A percentile compares a stretch with the other conserved stretches of the same genome.
Evolutionary conservation across 208 protist species (phyloP).

Genomic region (Herpetomonas samuelpessoai): DNA sequence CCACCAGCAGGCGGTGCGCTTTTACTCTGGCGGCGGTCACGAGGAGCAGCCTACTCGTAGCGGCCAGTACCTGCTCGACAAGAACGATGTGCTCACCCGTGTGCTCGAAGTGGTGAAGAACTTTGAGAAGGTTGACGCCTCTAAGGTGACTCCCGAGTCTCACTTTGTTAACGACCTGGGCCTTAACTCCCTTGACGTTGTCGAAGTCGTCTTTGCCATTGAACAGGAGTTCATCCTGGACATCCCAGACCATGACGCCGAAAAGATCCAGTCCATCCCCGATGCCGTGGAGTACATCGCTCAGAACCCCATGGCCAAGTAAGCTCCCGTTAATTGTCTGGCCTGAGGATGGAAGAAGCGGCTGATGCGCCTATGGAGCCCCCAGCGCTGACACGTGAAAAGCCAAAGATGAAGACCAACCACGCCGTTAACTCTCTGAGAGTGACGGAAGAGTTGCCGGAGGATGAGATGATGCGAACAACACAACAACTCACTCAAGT

Average conservation of each 20-base stretch:
- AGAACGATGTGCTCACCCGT: constrained; percentile 93
- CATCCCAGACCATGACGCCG: constrained; percentile 95
- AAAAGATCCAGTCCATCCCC: constrained; percentile 93
- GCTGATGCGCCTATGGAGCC: no score
- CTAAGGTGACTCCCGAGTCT: constrained; percentile 87
- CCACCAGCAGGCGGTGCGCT: constrained; percentile 19
- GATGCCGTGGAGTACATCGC: constrained; percentile 94
- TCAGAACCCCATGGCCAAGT: constrained; percentile 95
- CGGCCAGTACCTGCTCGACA: constrained; percentile 89
- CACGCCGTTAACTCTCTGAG: no score
- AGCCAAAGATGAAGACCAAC: no score
- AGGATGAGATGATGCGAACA: no score
- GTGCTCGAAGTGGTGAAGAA: constrained; percentile 95
- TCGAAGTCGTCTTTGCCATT: constrained; percentile 95
- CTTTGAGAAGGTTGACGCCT: constrained; percentile 95
- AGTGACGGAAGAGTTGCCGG: no score
- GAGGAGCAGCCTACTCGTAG: constrained; percentile 61
- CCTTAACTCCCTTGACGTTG: constrained; percentile 94
- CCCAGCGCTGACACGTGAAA: no score
- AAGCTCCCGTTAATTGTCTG: constrained; percentile 22
- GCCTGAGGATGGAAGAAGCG: no score
- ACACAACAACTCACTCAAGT: no score
- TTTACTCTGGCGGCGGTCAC: constrained; percentile 60
- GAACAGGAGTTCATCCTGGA: constrained; percentile 97
- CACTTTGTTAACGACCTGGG: constrained; percentile 96